phyloP scores from a whole-genome alignment of 2,329 filamentous ascomycete genomes.

The Hirsutella rhossiliensis region DNA sequence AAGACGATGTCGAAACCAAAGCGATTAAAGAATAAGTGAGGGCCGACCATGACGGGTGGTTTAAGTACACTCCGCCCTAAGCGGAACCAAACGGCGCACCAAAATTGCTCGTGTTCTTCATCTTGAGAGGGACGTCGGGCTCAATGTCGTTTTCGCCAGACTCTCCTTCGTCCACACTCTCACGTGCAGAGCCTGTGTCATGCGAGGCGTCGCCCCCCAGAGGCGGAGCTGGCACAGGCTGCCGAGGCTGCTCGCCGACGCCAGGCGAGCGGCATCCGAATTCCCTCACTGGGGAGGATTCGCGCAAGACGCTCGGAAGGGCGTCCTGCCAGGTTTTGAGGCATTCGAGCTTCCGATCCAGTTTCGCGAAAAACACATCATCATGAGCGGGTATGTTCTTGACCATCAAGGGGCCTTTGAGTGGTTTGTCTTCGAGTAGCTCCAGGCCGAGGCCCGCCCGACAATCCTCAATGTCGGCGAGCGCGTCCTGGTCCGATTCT shows the following conservation, averaged over 20 bases:
- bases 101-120: constrained; percentile 34
- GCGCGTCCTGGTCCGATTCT: neutral
- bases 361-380: constrained; percentile 37
- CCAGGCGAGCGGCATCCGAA: neutral
- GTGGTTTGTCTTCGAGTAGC: constrained; percentile 28
- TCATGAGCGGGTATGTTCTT: constrained; percentile 44
- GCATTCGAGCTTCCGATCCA: constrained; percentile 39
- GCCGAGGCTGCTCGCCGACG: constrained; percentile 4
- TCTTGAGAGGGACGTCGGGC: constrained; percentile 31
- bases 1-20: neutral
- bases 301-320: constrained; percentile 29
- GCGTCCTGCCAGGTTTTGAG: constrained; percentile 33
- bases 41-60: neutral
- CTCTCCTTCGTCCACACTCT: constrained; percentile 13
- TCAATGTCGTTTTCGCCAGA: constrained; percentile 18
- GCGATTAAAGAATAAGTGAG: neutral
- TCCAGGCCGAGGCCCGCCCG: constrained; percentile 19
- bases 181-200: constrained; percentile 1
- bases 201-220: constrained; percentile 6
- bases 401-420: constrained; percentile 42
- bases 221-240: neutral
- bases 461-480: constrained; percentile 3
- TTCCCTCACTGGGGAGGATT: constrained; percentile 2
- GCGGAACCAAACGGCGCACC: constrained; percentile 30
- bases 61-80: constrained; percentile 8